phyloP scores from a whole-genome alignment of 176 grass and related monocot species.

The Pontederia crassipes region DNA sequence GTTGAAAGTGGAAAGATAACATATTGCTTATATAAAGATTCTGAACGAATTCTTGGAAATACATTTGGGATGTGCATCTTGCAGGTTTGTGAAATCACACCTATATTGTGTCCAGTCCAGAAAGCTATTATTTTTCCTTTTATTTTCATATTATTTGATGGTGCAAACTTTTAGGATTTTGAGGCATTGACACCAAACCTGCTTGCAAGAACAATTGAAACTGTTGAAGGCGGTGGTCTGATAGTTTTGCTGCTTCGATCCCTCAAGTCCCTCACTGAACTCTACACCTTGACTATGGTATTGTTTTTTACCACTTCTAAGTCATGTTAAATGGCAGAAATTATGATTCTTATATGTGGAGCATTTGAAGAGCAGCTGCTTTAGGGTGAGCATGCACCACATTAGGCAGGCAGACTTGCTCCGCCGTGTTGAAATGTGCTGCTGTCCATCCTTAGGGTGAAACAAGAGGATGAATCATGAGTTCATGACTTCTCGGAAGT shows the following conservation, averaged over 20 bases:
- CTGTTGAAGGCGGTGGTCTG: slow-evolving; percentile 81
- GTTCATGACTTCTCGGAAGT: no score
- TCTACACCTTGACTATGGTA: slow-evolving; percentile 97
- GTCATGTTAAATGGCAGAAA: not conserved
- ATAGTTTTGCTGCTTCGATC: slow-evolving; percentile 71
- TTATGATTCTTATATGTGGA: not conserved
- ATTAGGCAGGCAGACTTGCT: no score
- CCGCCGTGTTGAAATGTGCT: no score
- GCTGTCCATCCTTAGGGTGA: no score
- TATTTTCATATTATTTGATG: not conserved
- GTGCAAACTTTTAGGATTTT: slow-evolving; percentile 44
- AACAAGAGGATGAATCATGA: no score
- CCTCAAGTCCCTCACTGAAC: slow-evolving; percentile 76
- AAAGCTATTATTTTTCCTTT: not conserved
- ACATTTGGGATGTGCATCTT: slow-evolving; percentile 98
- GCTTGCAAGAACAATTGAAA: slow-evolving; percentile 84
- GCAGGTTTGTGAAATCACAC: slow-evolving; percentile 32
- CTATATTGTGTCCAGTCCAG: not conserved
- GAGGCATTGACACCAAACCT: slow-evolving; percentile 85
- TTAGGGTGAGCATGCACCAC: not conserved
- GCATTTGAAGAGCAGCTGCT: not conserved
- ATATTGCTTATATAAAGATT: slow-evolving; percentile 79
- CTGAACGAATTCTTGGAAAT: slow-evolving; percentile 84
- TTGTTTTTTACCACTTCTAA: slow-evolving; percentile 11
- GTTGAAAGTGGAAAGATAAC: slow-evolving; percentile 71